Evolutionary conservation across 805 yeast species (phyloP), one percentile per base, ranked within the genome.

Genomic region (Candida arabinofermentans): DNA sequence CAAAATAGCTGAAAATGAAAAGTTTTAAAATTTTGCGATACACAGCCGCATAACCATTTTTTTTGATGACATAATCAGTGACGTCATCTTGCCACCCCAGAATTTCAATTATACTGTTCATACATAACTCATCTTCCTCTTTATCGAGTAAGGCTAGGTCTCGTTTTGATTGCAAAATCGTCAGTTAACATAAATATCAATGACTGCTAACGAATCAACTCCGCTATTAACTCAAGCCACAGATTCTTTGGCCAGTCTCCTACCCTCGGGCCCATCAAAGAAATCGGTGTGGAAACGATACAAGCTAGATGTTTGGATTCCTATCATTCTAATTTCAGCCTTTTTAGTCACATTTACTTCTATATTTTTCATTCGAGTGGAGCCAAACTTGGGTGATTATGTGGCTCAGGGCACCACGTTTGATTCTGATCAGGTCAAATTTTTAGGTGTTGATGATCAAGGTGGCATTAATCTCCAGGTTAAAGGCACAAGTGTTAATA

Each of bases 401-500:
- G 48, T 66, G 7, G 56, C 61, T 5, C 53, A 66, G 24, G 64
- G 70, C 2, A 56, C 59, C 2, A 51, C 49, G 18, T 49, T 65
- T 40, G 59, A 63, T 10, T 50, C 67, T 5, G 55, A 58, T 26
- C 53, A 59, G 32, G 47, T 69, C 17, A 48, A 50, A 6, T 44
- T 69, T 14, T 47, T 61, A 2, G 64, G 65, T 3, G 40, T 69
- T 10, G 50, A 51, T 1, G 57, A 63, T 10, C 48, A 53, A 4
- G 69, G 69, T 2, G 59, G 66, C 1, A 50, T 69, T 6, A 46
- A 59, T 19, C 41, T 70, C 8, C 50, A 55, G 30, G 57, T 68
- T 2, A 47, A 53, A 14, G 72, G 70, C 9, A 39, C 53, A 1
- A 53, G 54, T 34, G 27, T 42, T 4, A 63, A 66, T 36, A 56